A percentile compares a stretch with the other conserved stretches of the same genome.
Evolutionary conservation across 306 rosid species (phyloP).

Genomic region (Erythrophleum fordii): DNA sequence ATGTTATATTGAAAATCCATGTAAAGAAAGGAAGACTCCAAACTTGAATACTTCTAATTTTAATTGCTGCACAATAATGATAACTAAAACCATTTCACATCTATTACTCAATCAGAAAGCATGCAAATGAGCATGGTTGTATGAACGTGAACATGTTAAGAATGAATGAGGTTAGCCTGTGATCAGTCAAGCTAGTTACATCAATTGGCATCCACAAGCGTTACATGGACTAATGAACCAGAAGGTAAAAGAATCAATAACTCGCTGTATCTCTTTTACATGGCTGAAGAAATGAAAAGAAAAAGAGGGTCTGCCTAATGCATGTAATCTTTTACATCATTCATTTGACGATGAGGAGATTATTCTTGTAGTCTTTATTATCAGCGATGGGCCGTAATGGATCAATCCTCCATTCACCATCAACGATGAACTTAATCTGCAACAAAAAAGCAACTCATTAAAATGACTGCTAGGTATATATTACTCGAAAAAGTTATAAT

Average conservation of each 20-base stretch:
- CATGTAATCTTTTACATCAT: no score
- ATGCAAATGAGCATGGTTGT: background rate
- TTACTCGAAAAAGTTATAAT: background rate
- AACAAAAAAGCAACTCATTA: conserved; percentile 5
- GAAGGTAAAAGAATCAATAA: no score
- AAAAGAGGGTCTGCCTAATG: background rate
- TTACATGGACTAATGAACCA: background rate
- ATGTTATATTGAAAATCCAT: no score
- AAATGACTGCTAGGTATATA: background rate
- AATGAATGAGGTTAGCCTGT: conserved; percentile 26
- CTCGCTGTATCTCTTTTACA: no score
- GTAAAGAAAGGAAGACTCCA: no score
- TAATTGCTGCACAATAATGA: no score
- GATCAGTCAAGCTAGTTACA: conserved; percentile 24
- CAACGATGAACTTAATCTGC: conserved; percentile 89
- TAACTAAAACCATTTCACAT: no score
- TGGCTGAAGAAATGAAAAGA: background rate
- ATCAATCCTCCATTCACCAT: conserved; percentile 86
- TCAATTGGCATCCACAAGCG: background rate
- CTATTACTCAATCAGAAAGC: no score
- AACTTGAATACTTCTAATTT: no score
- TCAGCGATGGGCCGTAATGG: conserved; percentile 70
- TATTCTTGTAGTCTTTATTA: conserved; percentile 64
- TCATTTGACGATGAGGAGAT: conserved; percentile 60
- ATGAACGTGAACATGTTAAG: background rate